Evolutionary conservation across 2,329 filamentous ascomycete genomes (phyloP).

Genomic region (Phoma herbarum): DNA sequence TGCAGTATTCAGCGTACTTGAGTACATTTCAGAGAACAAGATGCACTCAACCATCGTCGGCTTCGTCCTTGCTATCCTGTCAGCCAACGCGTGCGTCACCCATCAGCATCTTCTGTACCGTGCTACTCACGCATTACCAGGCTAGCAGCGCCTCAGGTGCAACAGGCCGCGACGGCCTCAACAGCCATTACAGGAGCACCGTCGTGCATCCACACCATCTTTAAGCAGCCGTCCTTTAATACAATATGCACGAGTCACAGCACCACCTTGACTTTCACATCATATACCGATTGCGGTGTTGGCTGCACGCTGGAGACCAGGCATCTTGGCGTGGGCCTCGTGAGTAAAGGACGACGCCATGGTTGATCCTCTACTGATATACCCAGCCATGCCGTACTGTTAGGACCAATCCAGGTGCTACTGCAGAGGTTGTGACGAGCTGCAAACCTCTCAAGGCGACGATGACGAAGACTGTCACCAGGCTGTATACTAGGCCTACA

Average conservation of each 20-base stretch:
- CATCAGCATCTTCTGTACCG: background rate
- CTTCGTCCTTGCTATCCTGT: background rate
- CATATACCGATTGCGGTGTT: constrained; percentile 37
- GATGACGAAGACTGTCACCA: background rate
- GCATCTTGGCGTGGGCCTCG: constrained; percentile 36
- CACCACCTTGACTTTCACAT: constrained; percentile 35
- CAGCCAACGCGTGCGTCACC: constrained; percentile 1
- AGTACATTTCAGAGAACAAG: no score
- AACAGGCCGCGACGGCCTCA: background rate
- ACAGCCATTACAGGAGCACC: constrained; percentile 10
- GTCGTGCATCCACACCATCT: constrained; percentile 27
- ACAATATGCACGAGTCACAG: constrained; percentile 36
- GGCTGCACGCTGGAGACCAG: constrained; percentile 34
- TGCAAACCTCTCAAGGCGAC: constrained; percentile 5
- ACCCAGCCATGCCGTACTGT: constrained; percentile 32
- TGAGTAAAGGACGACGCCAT: constrained; percentile 20
- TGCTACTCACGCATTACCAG: background rate
- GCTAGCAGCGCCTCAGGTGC: constrained; percentile 1
- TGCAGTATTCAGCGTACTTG: background rate
- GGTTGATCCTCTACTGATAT: constrained; percentile 3
- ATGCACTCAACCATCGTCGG: constrained; percentile 3
- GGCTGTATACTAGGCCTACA: constrained; percentile 2
- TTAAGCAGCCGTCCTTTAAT: constrained; percentile 29
- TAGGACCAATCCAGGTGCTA: constrained; percentile 28
- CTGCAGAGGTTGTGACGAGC: constrained; percentile 10